A percentile compares a stretch with the other conserved stretches of the same genome.
Evolutionary conservation across 257 asterid genomes (phyloP).

Genomic region (Lycium ferocissimum): DNA sequence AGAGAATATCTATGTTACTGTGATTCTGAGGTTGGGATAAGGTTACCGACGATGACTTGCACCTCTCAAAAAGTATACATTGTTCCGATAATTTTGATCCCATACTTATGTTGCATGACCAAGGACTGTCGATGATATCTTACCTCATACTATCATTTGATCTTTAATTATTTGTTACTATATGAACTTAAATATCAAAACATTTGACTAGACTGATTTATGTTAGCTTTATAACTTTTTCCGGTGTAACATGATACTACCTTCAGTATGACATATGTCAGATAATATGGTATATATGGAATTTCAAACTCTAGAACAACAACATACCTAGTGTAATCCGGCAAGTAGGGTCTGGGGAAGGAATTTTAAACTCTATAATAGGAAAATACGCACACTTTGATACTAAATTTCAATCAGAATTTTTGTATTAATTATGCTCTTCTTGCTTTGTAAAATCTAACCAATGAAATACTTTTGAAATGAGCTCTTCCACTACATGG

Average conservation of each 20-base stretch:
- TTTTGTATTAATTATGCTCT: not conserved
- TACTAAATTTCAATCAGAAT: not conserved
- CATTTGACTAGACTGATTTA: not conserved
- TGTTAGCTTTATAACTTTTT: not conserved
- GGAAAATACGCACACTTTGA: not conserved
- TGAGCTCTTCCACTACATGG: slow-evolving; percentile 10
- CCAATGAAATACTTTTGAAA: not conserved
- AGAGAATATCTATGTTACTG: not conserved
- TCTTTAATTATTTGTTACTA: not conserved
- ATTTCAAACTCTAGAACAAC: not conserved
- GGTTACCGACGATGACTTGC: not conserved
- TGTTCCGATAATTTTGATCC: not conserved
- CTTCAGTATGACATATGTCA: not conserved
- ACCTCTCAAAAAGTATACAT: not conserved
- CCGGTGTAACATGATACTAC: not conserved
- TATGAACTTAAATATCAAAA: not conserved
- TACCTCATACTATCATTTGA: not conserved
- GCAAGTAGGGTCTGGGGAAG: no score
- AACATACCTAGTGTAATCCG: no score
- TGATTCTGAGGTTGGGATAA: not conserved
- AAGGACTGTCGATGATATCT: not conserved
- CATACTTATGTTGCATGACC: not conserved
- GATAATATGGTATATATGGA: not conserved
- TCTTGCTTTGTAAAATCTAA: not conserved
- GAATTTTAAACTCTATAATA: not conserved